Evolutionary conservation across 2,329 filamentous ascomycete species (phyloP).

Genomic region (Zelopaecilomyces penicillatus): DNA sequence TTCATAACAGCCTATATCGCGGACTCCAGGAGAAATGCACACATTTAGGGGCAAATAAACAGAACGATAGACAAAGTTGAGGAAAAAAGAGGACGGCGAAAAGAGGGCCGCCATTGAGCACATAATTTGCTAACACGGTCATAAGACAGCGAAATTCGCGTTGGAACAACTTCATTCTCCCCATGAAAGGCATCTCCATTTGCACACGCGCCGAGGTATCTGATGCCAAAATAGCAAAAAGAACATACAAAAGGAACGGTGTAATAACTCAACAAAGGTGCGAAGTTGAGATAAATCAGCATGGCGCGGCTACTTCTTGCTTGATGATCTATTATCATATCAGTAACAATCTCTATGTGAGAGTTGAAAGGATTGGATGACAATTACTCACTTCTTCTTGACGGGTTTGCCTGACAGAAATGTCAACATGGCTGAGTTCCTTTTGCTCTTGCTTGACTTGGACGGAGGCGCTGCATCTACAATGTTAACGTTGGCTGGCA

Average conservation of each 20-base stretch:
- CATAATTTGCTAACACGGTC: too few relatives aligned
- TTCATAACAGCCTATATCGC: constrained; percentile 16
- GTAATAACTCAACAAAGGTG: too few relatives aligned
- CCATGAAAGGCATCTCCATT: constrained; percentile 5
- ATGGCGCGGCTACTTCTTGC: constrained; percentile 10
- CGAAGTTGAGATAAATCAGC: too few relatives aligned
- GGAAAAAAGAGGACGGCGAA: too few relatives aligned
- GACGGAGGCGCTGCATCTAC: constrained; percentile 10
- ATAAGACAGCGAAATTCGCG: not conserved
- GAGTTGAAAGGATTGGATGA: too few relatives aligned
- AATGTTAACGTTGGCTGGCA: constrained; percentile 9
- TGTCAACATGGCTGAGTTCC: constrained; percentile 9
- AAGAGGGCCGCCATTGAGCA: too few relatives aligned
- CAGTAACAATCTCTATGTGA: not conserved
- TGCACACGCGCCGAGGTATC: constrained; percentile 11
- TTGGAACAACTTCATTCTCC: too few relatives aligned
- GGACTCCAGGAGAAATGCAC: constrained; percentile 17
- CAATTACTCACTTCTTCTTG: constrained; percentile 13
- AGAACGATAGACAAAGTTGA: too few relatives aligned
- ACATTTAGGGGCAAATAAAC: not conserved
- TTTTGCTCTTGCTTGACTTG: constrained; percentile 12
- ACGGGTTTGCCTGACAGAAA: constrained; percentile 14
- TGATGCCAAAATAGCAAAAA: constrained; percentile 1
- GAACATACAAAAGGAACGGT: too few relatives aligned
- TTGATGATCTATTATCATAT: constrained; percentile 4